Conservation (phyloP, 2,329 filamentous ascomycete species). For the Helminthosporium solani region DNA sequence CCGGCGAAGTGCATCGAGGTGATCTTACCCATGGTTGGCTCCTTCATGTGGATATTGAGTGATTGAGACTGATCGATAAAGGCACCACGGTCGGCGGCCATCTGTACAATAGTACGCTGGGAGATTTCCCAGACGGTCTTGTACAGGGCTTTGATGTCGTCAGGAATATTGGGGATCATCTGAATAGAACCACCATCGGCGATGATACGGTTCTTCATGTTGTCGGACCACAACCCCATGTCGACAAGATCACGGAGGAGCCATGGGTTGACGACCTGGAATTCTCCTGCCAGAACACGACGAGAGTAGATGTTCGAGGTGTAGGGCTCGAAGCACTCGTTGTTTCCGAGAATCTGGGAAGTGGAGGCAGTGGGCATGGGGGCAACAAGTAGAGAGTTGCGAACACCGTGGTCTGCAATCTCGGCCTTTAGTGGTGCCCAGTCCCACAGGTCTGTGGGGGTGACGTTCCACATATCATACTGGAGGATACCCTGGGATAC, state of each 20-base stretch:
- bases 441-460: conserved; percentile 92
- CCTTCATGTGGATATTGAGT: conserved; percentile 99
- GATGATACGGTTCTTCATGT: conserved; percentile 99
- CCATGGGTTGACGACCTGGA: conserved; percentile 99
- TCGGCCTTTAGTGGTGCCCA: conserved; percentile 86
- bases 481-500: conserved; percentile 94
- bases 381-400: conserved; percentile 91
- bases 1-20: conserved; percentile 99
- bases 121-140: conserved; percentile 99
- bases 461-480: conserved; percentile 98
- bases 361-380: conserved; percentile 98
- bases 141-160: conserved; percentile 94
- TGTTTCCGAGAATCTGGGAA: conserved; percentile 97
- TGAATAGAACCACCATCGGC: conserved; percentile 94
- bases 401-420: conserved; percentile 89
- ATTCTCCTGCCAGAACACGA: conserved; percentile 95
- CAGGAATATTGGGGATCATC: conserved; percentile 93
- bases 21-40: conserved; percentile 99
- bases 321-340: conserved; percentile 99
- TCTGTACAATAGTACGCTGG: conserved; percentile 91
- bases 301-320: conserved; percentile 99
- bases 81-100: conserved; percentile 96
- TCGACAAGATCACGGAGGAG: conserved; percentile 96
- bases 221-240: conserved; percentile 96
- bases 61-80: conserved; percentile 99